Conservation (phyloP, 2,329 filamentous ascomycete species). For the Arthrobotrys megalospora region DNA sequence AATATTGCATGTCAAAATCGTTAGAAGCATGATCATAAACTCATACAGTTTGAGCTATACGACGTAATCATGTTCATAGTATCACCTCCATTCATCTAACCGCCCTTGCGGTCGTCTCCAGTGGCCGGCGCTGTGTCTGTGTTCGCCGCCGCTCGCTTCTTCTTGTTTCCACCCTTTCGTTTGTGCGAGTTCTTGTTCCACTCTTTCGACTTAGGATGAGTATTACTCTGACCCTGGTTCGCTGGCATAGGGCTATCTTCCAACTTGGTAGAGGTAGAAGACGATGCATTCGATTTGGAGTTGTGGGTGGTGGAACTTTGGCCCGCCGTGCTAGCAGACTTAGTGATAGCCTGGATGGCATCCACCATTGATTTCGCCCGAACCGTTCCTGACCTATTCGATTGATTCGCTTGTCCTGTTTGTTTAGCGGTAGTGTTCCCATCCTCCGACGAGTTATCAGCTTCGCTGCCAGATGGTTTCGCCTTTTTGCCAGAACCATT, state of each 20-base stretch:
- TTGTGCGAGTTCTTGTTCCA: slow-evolving; percentile 60
- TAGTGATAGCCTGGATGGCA: slow-evolving; percentile 54
- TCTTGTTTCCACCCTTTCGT: slow-evolving; percentile 55
- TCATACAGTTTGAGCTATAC: slow-evolving; percentile 60
- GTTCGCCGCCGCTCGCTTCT: slow-evolving; percentile 46
- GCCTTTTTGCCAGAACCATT: slow-evolving; percentile 47
- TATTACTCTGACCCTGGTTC: slow-evolving; percentile 42
- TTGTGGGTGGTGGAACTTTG: slow-evolving; percentile 30
- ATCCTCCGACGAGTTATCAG: slow-evolving; percentile 54
- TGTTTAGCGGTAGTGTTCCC: slow-evolving; percentile 39
- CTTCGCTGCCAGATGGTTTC: slow-evolving; percentile 47
- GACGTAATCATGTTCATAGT: slow-evolving; percentile 54
- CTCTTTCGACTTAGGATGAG: slow-evolving; percentile 57
- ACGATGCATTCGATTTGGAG: slow-evolving; percentile 33
- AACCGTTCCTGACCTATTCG: slow-evolving; percentile 50
- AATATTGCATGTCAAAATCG: slow-evolving; percentile 54
- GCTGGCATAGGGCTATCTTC: slow-evolving; percentile 53
- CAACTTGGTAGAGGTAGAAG: slow-evolving; percentile 30
- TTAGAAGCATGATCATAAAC: slow-evolving; percentile 61
- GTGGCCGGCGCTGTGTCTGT: slow-evolving; percentile 25
- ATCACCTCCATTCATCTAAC: slow-evolving; percentile 20
- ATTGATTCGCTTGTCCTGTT: slow-evolving; percentile 26
- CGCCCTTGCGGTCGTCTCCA: slow-evolving; percentile 54
- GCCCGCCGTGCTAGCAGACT: slow-evolving; percentile 54
- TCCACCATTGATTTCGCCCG: slow-evolving; percentile 46